phyloP scores from a whole-genome alignment of 2,329 filamentous ascomycete species.

The Fusarium sp. region DNA sequence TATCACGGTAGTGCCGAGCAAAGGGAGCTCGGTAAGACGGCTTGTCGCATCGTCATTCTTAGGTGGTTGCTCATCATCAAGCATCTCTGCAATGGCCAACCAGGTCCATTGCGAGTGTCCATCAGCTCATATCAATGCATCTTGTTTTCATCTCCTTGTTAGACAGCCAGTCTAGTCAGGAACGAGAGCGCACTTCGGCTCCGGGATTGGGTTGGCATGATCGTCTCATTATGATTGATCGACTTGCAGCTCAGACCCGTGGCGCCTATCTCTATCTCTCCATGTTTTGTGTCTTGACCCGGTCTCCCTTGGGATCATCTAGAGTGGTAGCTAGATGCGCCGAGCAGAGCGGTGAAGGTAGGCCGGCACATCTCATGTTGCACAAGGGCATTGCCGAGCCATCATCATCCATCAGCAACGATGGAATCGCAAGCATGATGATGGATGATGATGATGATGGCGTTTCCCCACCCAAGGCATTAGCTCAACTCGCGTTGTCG shows the following conservation, averaged over 20 bases:
- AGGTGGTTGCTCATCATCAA: slow-evolving; percentile 40
- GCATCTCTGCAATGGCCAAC: slow-evolving; percentile 5
- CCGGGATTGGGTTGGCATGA: slow-evolving; percentile 28
- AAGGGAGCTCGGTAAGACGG: slow-evolving; percentile 14
- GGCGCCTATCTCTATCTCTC: slow-evolving; percentile 30
- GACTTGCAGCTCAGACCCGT: slow-evolving; percentile 25
- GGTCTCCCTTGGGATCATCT: slow-evolving; percentile 22
- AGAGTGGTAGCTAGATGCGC: background rate
- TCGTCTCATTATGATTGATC: slow-evolving; percentile 30
- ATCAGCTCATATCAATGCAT: slow-evolving; percentile 11
- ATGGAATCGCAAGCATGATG: slow-evolving; percentile 33
- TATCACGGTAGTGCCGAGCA: slow-evolving; percentile 18
- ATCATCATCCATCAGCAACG: slow-evolving; percentile 19
- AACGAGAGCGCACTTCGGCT: slow-evolving; percentile 18
- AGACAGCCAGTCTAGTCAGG: slow-evolving; percentile 33
- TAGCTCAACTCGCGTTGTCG: slow-evolving; percentile 18
- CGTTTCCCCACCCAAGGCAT: slow-evolving; percentile 32
- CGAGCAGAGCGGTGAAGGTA: slow-evolving; percentile 4
- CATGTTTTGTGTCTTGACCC: slow-evolving; percentile 3
- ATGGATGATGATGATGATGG: slow-evolving; percentile 33
- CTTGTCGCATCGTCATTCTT: slow-evolving; percentile 40
- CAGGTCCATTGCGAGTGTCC: slow-evolving; percentile 11
- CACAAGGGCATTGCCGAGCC: slow-evolving; percentile 20
- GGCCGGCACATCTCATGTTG: background rate
- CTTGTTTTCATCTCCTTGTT: slow-evolving; percentile 16